Evolutionary conservation across 2,329 filamentous ascomycete species (phyloP).

Genomic region (Colletotrichum sp.): DNA sequence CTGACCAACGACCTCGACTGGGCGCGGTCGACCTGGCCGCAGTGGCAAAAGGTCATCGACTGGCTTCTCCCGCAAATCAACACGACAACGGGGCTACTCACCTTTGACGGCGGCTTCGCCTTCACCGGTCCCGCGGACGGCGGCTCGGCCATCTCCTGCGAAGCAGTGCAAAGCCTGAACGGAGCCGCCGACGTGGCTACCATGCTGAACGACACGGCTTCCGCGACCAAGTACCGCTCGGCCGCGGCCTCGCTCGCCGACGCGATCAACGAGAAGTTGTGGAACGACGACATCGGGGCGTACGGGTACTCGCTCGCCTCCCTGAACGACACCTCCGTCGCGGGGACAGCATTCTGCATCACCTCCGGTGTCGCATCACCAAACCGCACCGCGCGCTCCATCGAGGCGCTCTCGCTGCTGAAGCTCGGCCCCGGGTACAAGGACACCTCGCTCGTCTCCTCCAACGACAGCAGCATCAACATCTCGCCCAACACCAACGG

Average conservation of each 20-base stretch:
- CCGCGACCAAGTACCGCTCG: constrained; percentile 6
- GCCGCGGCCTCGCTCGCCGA: constrained; percentile 22
- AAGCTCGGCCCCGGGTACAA: constrained; percentile 24
- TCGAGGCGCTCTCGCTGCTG: constrained; percentile 15
- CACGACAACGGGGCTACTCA: constrained; percentile 15
- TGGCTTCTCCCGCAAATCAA: constrained; percentile 22
- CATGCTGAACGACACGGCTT: constrained; percentile 27
- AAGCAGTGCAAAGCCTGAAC: constrained; percentile 16
- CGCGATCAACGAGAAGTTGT: constrained; percentile 23
- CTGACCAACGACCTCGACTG: constrained; percentile 21
- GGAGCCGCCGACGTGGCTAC: constrained; percentile 16
- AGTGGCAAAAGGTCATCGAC: constrained; percentile 9
- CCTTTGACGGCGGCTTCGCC: neutral
- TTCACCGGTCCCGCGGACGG: constrained; percentile 22
- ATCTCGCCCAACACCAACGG: constrained; percentile 52
- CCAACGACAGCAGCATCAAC: constrained; percentile 35
- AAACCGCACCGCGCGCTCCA: neutral
- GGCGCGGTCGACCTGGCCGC: constrained; percentile 17
- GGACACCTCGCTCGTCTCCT: constrained; percentile 17
- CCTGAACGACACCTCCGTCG: constrained; percentile 14
- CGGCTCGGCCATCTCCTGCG: constrained; percentile 19
- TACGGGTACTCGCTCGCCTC: constrained; percentile 11
- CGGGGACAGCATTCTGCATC: constrained; percentile 24
- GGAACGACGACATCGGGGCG: constrained; percentile 23
- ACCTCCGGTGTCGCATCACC: constrained; percentile 20